Percentiles rank a stretch among this genome's conserved stretches.
phyloP scores from a whole-genome alignment of 2,329 filamentous ascomycete species.

The Nigrospora osmanthi region DNA sequence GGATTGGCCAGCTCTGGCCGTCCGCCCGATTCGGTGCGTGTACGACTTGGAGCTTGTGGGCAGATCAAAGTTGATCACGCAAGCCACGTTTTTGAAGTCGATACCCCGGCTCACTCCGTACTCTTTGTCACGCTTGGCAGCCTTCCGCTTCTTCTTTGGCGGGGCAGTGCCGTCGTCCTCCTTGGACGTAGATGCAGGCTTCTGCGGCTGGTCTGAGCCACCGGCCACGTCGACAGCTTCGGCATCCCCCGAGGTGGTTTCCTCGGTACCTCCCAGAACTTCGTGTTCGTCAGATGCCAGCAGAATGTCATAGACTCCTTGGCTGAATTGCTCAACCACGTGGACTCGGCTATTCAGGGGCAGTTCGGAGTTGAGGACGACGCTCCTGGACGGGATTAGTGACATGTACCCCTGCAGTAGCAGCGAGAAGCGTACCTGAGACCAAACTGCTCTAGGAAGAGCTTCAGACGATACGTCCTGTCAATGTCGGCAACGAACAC shows the following conservation, averaged over 20 bases:
- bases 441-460: slow-evolving; percentile 95
- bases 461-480: slow-evolving; percentile 77
- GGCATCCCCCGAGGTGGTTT: slow-evolving; percentile 13
- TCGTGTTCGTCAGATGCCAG: slow-evolving; percentile 93
- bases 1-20: slow-evolving; percentile 80
- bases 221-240: slow-evolving; percentile 23
- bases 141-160: slow-evolving; percentile 57
- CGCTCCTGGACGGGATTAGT: slow-evolving; percentile 44
- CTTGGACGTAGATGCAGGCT: slow-evolving; percentile 22
- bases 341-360: slow-evolving; percentile 90
- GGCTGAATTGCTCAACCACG: slow-evolving; percentile 96
- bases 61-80: slow-evolving; percentile 95
- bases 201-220: slow-evolving; percentile 36
- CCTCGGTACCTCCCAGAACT: slow-evolving; percentile 65
- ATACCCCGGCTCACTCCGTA: slow-evolving; percentile 95
- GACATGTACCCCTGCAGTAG: too few species aligned
- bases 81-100: slow-evolving; percentile 92
- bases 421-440: slow-evolving; percentile 38
- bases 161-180: slow-evolving; percentile 17
- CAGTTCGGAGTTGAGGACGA: slow-evolving; percentile 87
- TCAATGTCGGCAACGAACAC: slow-evolving; percentile 55
- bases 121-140: slow-evolving; percentile 65
- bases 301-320: slow-evolving; percentile 93
- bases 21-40: slow-evolving; percentile 93
- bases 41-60: slow-evolving; percentile 85